These are phyloP conservation scores for Colletotrichum destructivum DNA, from an alignment of 2,329 filamentous ascomycete species.

Conservation along the genomic window DNA sequence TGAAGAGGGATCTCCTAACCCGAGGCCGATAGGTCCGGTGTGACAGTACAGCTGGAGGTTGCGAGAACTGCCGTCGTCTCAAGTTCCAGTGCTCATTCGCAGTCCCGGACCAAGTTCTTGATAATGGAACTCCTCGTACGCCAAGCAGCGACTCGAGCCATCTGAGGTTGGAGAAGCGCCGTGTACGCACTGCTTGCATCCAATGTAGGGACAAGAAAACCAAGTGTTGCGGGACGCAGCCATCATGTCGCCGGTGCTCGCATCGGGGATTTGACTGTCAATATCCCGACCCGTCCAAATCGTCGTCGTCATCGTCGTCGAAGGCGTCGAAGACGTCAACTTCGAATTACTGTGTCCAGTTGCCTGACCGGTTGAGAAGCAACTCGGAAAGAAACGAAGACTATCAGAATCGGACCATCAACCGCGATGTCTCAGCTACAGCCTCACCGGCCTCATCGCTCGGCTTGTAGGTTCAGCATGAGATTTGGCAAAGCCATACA, in stretches of 20 bases:
- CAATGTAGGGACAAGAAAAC: conserved; percentile 37
- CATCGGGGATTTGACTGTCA: conserved; percentile 26
- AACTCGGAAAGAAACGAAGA: background rate
- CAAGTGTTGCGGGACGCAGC: conserved; percentile 35
- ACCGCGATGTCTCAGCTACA: conserved; percentile 6
- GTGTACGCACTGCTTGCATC: conserved; percentile 36
- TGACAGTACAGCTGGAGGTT: conserved; percentile 32
- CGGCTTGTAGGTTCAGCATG: conserved; percentile 7
- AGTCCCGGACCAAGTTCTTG: background rate
- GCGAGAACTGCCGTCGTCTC: conserved; percentile 36
- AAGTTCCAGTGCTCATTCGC: conserved; percentile 39
- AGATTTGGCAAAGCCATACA: background rate
- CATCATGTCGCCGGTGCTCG: conserved; percentile 27
- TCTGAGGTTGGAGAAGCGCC: conserved; percentile 33
- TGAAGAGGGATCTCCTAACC: conserved; percentile 13
- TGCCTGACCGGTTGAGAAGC: background rate
- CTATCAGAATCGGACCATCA: background rate
- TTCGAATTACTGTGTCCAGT: background rate
- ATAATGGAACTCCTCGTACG: background rate
- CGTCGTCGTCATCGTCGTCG: background rate
- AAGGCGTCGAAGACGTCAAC: background rate
- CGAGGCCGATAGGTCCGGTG: conserved; percentile 31
- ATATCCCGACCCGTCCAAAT: conserved; percentile 17
- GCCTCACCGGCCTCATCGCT: conserved; percentile 18
- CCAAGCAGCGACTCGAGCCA: conserved; percentile 10